Evolutionary conservation across 345 rosid species (phyloP), one percentile per base, ranked within the genome.

Genomic region (Linum trigynum): DNA sequence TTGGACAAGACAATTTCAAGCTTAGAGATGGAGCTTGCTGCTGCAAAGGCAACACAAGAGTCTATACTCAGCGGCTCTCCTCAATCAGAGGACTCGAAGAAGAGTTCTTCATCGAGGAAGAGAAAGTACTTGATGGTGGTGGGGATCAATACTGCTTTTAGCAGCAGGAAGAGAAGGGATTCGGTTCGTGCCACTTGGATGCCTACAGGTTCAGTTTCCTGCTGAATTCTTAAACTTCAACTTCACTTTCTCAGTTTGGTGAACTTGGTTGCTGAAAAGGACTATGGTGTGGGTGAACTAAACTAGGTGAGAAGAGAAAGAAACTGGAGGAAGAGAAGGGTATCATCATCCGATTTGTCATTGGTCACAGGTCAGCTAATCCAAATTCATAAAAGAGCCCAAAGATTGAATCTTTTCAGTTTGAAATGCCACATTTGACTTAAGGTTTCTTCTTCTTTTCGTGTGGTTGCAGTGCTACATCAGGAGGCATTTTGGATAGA

Each of bases 21-120:
- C 78, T 80, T 92, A 73, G 98, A 92, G 87, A 92, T 88, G 98
- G 99, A 90, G 81, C 75, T 90, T 73, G 99, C 96, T 55, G 96
- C 97, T 59, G 96, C 99, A 61, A 86, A 81, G 74, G 84, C 95
- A 43, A 84, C 83, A 17, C 97, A 92, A 41, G 96, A 88, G 69
- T 78, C 90, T 62, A 75, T 90, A 65, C 70, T 76, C 39, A 78
- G 74, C 16, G 95, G 89, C 55, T 83, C 96, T 79, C 96, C 97
- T 64, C 51, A 77, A 39, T 83, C 97, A 3, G 83, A 81, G 64
- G 84, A 88, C 77, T 66, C 72, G 32, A 81, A 71, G 71, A 73
- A 50, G 69, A 72, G 73, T 11, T 76, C 73, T 65, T 70, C 79
- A 23, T 65, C 84, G n/a, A 65, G 69, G 57, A 88, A 75, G 74